Base-by-base conservation (phyloP, 345 rosid genomes). In the Eucalyptus pumila region DNA sequence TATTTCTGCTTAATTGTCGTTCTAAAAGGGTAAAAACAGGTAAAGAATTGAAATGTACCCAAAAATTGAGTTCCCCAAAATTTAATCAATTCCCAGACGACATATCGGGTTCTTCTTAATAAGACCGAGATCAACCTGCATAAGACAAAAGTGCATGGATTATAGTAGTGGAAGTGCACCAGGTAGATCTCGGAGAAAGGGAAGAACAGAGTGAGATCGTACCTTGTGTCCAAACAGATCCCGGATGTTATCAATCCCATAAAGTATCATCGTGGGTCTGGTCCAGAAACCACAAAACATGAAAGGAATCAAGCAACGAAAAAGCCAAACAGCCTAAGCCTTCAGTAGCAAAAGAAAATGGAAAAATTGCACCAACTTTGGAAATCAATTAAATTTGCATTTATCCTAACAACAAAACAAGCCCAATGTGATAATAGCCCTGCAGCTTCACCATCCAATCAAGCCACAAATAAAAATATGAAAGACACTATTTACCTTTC, bases 191-290 rank as follows among this genome's bases (percentile, higher is more conserved):
- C 3, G 5, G 9, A 27, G 4, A 67, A 60, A 52, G 56, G 83
- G 30, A 89, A 81, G n/a, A 76, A 76, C 27, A 76, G 42, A 23
- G 83, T 37, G 47, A 76, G 42, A 69, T n/a, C 21, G 87, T 93
- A 97, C 99, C 98, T 95, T 97, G 95, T 97, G 98, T 42, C 99
- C 99, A 72, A 97, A 98, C 85, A 98, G 98, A 92, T 98, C 99
- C 14, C 99, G 93, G 88, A 97, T 97, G 92, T 97, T 98, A 89
- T 93, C 94, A 56, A 95, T 91, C 50, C 94, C 96, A 21, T 96
- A 95, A 30, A 98, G 90, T 87, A 98, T 98, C 99, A 98, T 98
- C 19, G 99, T 98, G 19, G 99, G 99, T 89, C 99, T 97, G 93
- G 89, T 90, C 88, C 90, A 90, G 85, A 65, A 65, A 51, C 50